phyloP scores from a whole-genome alignment of 2,329 filamentous ascomycete genomes.

The Xylariaceae sp. region DNA sequence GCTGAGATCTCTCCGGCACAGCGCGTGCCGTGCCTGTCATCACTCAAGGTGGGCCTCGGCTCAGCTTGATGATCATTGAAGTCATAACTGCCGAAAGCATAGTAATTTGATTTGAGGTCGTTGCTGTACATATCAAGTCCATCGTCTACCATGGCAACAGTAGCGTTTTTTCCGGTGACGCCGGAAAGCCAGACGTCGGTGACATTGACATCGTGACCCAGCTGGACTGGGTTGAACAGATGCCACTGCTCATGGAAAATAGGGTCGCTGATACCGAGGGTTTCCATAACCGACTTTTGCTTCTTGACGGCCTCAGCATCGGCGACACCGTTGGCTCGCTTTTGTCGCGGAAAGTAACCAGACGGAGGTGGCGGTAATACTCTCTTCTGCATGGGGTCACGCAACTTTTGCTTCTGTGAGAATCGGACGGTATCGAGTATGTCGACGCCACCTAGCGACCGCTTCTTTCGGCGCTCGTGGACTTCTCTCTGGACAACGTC shows the following conservation, averaged over 20 bases:
- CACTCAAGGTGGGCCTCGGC: slow-evolving; percentile 73
- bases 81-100: slow-evolving; percentile 85
- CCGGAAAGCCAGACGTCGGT: slow-evolving; percentile 87
- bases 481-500: slow-evolving; percentile 55
- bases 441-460: slow-evolving; percentile 47
- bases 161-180: slow-evolving; percentile 82
- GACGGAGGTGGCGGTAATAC: slow-evolving; percentile 39
- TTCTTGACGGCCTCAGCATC: slow-evolving; percentile 46
- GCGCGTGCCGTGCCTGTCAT: slow-evolving; percentile 87
- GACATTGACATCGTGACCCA: slow-evolving; percentile 93
- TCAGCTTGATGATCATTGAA: slow-evolving; percentile 82
- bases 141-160: slow-evolving; percentile 92
- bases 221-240: slow-evolving; percentile 73
- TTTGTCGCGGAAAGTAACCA: slow-evolving; percentile 21
- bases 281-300: slow-evolving; percentile 56
- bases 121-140: slow-evolving; percentile 93
- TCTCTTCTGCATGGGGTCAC: slow-evolving; percentile 50
- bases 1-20: slow-evolving; percentile 94
- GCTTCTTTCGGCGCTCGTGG: slow-evolving; percentile 54
- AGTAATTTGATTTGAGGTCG: slow-evolving; percentile 91
- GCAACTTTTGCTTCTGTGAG: slow-evolving; percentile 65
- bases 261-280: slow-evolving; percentile 76
- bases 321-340: slow-evolving; percentile 26
- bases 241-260: slow-evolving; percentile 97
- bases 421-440: slow-evolving; percentile 70